These are phyloP conservation scores for Collybia sordida DNA, from an alignment of 768 basidiomycete species.

Conservation along the genomic window DNA sequence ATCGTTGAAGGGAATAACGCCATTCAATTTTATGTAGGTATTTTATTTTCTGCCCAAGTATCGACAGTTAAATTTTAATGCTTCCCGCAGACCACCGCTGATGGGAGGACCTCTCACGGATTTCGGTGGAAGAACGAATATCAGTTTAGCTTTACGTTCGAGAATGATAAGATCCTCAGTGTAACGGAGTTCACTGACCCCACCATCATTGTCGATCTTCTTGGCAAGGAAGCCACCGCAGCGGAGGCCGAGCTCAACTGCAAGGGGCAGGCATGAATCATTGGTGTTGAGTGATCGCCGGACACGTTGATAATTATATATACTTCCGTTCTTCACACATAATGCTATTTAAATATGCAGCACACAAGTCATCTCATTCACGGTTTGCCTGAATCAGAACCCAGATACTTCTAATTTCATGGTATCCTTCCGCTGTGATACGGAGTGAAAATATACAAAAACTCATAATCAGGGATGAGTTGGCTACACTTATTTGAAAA, in stretches of 20 bases:
- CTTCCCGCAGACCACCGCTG: slow-evolving; percentile 7
- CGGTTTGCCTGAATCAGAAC: too few relatives aligned
- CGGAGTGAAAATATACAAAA: too few relatives aligned
- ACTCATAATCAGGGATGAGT: too few relatives aligned
- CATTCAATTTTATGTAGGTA: slow-evolving; percentile 12
- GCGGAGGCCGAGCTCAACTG: slow-evolving; percentile 8
- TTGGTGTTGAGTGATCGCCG: too few relatives aligned
- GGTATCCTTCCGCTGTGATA: too few relatives aligned
- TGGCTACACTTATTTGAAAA: too few relatives aligned
- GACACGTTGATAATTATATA: too few relatives aligned
- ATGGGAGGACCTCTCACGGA: slow-evolving; percentile 11
- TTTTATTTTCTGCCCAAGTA: neutral
- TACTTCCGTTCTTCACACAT: too few relatives aligned
- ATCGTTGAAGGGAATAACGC: slow-evolving; percentile 11
- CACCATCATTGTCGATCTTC: slow-evolving; percentile 1
- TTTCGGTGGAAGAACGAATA: slow-evolving; percentile 16
- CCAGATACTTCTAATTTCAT: too few relatives aligned
- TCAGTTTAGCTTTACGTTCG: slow-evolving; percentile 13
- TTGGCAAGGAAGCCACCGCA: slow-evolving; percentile 9
- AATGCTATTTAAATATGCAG: too few relatives aligned
- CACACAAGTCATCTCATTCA: too few relatives aligned
- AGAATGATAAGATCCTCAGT: slow-evolving; percentile 9
- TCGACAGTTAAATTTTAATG: neutral
- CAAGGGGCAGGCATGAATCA: too few relatives aligned
- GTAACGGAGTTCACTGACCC: slow-evolving; percentile 15